A percentile compares a stretch with the other conserved stretches of the same genome.
These are phyloP conservation scores for Colletotrichum nymphaeae DNA, from an alignment of 2,329 filamentous ascomycete species.

Conservation along the genomic window DNA sequence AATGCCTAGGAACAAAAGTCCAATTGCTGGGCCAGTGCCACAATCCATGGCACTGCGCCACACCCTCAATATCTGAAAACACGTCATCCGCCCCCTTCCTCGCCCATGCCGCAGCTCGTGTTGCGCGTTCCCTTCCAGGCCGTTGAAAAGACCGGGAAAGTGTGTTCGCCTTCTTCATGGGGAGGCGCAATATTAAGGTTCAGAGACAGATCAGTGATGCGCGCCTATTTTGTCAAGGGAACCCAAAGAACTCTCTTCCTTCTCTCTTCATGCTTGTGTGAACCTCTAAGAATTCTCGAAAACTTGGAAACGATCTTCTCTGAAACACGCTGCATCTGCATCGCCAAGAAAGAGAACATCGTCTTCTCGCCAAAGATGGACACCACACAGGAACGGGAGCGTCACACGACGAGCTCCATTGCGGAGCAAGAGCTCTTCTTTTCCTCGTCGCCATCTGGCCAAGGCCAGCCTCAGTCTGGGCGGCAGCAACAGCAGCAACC, in stretches of 20 bases:
- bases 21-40: slow-evolving; percentile 15
- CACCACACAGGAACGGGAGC: slow-evolving; percentile 19
- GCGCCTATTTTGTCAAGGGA: background rate
- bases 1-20: background rate
- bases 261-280: background rate
- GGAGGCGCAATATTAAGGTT: slow-evolving; percentile 31
- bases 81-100: slow-evolving; percentile 25
- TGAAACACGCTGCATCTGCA: background rate
- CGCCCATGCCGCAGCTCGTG: slow-evolving; percentile 10
- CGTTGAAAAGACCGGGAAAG: background rate
- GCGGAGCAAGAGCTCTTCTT: slow-evolving; percentile 32
- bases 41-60: slow-evolving; percentile 29
- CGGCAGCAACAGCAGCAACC: slow-evolving; percentile 25
- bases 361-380: slow-evolving; percentile 20
- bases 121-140: slow-evolving; percentile 22
- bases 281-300: background rate
- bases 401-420: slow-evolving; percentile 29
- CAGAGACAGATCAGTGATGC: background rate
- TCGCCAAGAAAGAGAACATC: background rate
- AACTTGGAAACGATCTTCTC: background rate
- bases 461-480: slow-evolving; percentile 13
- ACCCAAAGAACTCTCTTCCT: background rate
- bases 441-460: slow-evolving; percentile 3
- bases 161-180: slow-evolving; percentile 6
- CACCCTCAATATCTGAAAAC: slow-evolving; percentile 8